Evolutionary conservation across 257 asterid genomes (phyloP).

Genomic region (Rubia yunnanensis): DNA sequence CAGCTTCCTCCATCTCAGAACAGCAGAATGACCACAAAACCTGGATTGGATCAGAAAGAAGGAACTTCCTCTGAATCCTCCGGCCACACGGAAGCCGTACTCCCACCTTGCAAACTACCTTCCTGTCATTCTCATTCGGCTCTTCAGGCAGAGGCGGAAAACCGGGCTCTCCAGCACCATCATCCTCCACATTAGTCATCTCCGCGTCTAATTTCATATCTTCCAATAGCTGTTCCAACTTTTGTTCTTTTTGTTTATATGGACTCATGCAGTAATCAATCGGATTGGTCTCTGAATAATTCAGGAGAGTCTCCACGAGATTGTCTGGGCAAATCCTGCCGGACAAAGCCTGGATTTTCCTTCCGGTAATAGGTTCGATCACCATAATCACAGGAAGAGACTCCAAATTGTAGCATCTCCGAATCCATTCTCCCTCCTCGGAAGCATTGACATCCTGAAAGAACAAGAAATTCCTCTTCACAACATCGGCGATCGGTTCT

Average conservation of each 20-base stretch:
- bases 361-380: constrained; percentile 93
- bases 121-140: constrained; percentile 56
- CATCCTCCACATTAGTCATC: constrained; percentile 21
- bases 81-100: constrained; percentile 94
- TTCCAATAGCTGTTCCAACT: not conserved
- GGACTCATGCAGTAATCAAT: constrained; percentile 57
- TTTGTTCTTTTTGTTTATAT: constrained; percentile 33
- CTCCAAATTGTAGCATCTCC: constrained; percentile 71
- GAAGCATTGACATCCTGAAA: constrained; percentile 79
- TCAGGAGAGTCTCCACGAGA: constrained; percentile 72
- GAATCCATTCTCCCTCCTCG: constrained; percentile 90
- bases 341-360: constrained; percentile 69
- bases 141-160: constrained; percentile 85
- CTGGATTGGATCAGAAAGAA: constrained; percentile 70
- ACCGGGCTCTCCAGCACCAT: constrained; percentile 32
- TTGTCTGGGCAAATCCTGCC: constrained; percentile 87
- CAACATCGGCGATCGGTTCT: constrained; percentile 82
- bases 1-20: constrained; percentile 58
- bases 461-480: constrained; percentile 75
- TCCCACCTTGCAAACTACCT: constrained; percentile 68
- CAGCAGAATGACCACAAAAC: constrained; percentile 77
- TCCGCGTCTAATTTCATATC: too few relatives aligned
- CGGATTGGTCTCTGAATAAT: constrained; percentile 78
- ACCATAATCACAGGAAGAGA: constrained; percentile 63
- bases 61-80: constrained; percentile 81